phyloP scores from a whole-genome alignment of 2,329 filamentous ascomycete species.

The Penicillium hordei region DNA sequence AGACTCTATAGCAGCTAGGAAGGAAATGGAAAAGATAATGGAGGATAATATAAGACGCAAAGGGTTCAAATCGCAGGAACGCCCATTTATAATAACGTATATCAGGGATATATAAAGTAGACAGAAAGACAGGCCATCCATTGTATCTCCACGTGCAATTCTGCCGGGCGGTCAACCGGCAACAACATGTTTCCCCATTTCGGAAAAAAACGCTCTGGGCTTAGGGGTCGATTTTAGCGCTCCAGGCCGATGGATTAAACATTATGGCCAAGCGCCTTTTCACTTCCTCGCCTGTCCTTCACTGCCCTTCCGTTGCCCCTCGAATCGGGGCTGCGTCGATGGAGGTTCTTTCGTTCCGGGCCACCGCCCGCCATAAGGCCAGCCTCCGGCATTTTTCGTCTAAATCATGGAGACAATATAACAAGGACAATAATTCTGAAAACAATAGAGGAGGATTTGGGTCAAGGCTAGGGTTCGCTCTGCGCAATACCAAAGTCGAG shows the following conservation, averaged over 20 bases:
- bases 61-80: neutral
- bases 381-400: conserved; percentile 41
- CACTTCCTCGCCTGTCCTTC: conserved; percentile 24
- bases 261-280: conserved; percentile 39
- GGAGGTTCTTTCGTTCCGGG: conserved; percentile 36
- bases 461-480: conserved; percentile 57
- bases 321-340: conserved; percentile 29
- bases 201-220: conserved; percentile 18
- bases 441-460: conserved; percentile 54
- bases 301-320: conserved; percentile 23
- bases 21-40: neutral
- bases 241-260: conserved; percentile 30
- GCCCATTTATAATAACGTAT: neutral
- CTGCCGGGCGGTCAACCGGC: conserved; percentile 20
- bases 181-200: conserved; percentile 5
- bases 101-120: neutral
- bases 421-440: conserved; percentile 39
- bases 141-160: conserved; percentile 13
- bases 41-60: neutral
- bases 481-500: conserved; percentile 66
- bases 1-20: neutral
- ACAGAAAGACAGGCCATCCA: neutral
- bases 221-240: conserved; percentile 9
- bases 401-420: conserved; percentile 42
- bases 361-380: conserved; percentile 31